Conservation (phyloP, 345 rosid genomes). For the Lagerstroemia speciosa region DNA sequence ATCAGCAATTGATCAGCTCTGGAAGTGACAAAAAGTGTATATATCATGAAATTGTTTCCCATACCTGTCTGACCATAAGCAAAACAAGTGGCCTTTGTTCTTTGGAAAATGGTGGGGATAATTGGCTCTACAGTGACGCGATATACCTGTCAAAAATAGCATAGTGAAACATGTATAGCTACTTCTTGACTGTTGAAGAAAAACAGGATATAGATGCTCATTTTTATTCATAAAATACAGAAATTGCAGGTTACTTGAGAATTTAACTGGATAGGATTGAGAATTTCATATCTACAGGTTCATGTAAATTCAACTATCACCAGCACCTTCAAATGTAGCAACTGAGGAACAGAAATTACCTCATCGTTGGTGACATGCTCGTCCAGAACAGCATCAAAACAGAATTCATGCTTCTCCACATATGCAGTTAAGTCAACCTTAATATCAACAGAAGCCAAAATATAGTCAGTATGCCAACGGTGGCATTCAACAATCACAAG, state of each 20-base stretch:
- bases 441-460: not conserved
- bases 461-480: not conserved
- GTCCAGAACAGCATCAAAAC: slow-evolving; percentile 95
- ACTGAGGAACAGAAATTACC: slow-evolving; percentile 29
- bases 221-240: not conserved
- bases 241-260: not conserved
- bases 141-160: slow-evolving; percentile 54
- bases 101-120: slow-evolving; percentile 81
- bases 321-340: not conserved
- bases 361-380: slow-evolving; percentile 78
- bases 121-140: slow-evolving; percentile 85
- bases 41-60: not conserved
- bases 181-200: not conserved
- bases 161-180: not conserved
- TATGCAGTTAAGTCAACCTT: slow-evolving; percentile 99
- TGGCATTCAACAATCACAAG: not conserved
- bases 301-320: not conserved
- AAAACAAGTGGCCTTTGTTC: slow-evolving; percentile 99
- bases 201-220: not conserved
- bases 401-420: slow-evolving; percentile 94
- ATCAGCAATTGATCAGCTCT: not conserved
- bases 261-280: not conserved
- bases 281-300: not conserved
- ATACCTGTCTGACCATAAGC: slow-evolving; percentile 99
- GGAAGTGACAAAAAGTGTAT: not conserved